Evolutionary conservation across 805 yeast species (phyloP).

Genomic region (Candida orba): DNA sequence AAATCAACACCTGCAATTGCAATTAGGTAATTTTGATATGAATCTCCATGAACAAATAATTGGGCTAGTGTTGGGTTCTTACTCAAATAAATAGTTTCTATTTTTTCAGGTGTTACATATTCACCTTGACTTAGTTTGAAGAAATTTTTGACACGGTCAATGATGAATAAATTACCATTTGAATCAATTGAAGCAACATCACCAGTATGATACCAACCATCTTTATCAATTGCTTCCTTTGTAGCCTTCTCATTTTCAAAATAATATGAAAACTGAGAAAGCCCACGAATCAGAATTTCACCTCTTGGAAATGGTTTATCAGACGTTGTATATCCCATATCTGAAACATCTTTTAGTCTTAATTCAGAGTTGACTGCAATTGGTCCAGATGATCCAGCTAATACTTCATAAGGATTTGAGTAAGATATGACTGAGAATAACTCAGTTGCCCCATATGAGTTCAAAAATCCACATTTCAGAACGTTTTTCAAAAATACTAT

Average conservation of each 20-base stretch:
- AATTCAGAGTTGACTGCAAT: conserved; percentile 39
- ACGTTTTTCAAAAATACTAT: conserved; percentile 46
- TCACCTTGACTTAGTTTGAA: conserved; percentile 49
- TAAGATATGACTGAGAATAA: conserved; percentile 39
- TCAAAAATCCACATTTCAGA: conserved; percentile 35
- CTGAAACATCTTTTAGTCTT: conserved; percentile 41
- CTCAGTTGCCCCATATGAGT: conserved; percentile 53
- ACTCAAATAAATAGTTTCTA: conserved; percentile 49
- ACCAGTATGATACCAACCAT: conserved; percentile 53
- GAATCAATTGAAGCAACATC: conserved; percentile 43
- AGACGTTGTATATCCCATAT: conserved; percentile 29
- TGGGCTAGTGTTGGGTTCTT: conserved; percentile 35
- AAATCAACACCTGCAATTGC: conserved; percentile 52
- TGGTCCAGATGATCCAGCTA: conserved; percentile 25
- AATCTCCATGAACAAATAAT: conserved; percentile 50
- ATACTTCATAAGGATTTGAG: conserved; percentile 16
- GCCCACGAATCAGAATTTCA: conserved; percentile 46
- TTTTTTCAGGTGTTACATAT: conserved; percentile 59
- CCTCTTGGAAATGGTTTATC: conserved; percentile 31
- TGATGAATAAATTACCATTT: conserved; percentile 41
- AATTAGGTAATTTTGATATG: conserved; percentile 43
- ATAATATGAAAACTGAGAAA: conserved; percentile 46
- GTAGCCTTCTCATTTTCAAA: conserved; percentile 44
- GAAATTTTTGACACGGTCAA: conserved; percentile 51
- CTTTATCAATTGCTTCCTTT: conserved; percentile 34